Percentiles rank a stretch among this genome's conserved stretches.
phyloP scores from a whole-genome alignment of 2,329 filamentous ascomycete genomes.

The Fusarium transvaalense region DNA sequence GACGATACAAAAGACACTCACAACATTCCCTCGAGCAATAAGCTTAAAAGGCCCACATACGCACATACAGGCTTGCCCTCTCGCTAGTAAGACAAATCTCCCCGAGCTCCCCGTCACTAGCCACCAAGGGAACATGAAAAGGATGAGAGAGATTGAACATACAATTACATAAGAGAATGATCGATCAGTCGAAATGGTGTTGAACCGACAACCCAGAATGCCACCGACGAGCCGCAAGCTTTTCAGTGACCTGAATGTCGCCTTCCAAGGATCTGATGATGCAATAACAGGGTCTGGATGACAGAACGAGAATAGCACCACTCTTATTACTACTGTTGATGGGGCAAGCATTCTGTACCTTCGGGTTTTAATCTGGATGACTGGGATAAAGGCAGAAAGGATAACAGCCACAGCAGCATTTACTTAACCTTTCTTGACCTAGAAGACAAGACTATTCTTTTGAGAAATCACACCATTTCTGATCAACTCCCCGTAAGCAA shows the following conservation, averaged over 20 bases:
- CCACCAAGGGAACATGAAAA: background rate
- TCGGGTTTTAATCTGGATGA: constrained; percentile 9
- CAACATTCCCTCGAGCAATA: constrained; percentile 27
- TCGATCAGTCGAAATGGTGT: background rate
- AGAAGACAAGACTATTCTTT: constrained; percentile 19
- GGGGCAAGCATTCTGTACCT: constrained; percentile 11
- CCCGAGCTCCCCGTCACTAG: constrained; percentile 34
- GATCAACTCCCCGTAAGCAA: constrained; percentile 21
- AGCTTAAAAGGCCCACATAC: constrained; percentile 38
- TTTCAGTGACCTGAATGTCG: constrained; percentile 34
- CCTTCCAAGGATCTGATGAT: constrained; percentile 39
- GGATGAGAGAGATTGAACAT: no score
- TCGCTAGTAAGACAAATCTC: constrained; percentile 6
- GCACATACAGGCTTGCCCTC: background rate
- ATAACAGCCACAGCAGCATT: background rate
- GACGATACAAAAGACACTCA: constrained; percentile 2
- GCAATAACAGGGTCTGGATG: constrained; percentile 25
- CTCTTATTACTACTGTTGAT: constrained; percentile 11
- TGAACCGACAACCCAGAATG: background rate
- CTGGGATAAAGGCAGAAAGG: background rate
- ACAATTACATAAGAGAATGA: background rate
- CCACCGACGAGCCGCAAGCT: constrained; percentile 33
- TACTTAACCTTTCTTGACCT: background rate
- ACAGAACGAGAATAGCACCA: constrained; percentile 17
- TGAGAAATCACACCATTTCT: constrained; percentile 1